Evolutionary conservation across 331 rosid species (phyloP), one percentile per base, ranked within the genome.

Genomic region (Quercus tomentella): DNA sequence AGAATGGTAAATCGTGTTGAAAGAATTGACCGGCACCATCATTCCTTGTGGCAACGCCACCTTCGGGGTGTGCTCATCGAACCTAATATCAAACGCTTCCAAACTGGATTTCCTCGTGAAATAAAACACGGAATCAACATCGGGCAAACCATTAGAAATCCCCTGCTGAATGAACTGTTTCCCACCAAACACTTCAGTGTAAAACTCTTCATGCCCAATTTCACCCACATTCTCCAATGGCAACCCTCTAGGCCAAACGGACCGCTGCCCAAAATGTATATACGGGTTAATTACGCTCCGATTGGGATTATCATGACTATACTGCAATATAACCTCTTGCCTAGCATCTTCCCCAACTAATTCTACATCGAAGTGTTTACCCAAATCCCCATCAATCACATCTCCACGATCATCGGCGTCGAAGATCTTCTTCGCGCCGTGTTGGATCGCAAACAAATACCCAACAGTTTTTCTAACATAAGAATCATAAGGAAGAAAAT

Each of bases 221-320:
- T 89, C 99, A 63, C 99, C 99, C 0, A 89, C 99, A 52, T 91
- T 93, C 79, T 93, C 99, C 89, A 96, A 82, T 0, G 99, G 99
- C 84, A 96, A 72, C 26, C 99, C 99, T 79, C 99, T 88, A 33
- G 99, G 99, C 99, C 99, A 96, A 69, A 96, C 97, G 0, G 99
- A 93, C 65, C 99, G 87, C 78, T 96, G 99, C 78, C 99, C 99
- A 51, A 96, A 96, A 87, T 96, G 99, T 49, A 96, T 85, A 80
- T 96, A 96, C 0, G 99, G 99, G 78, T 96, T 96, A 28, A 89
- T 90, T 37, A 91, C 85, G 0, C 93, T 90, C 81, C 98, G 82
- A 70, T 96, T 96, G 0, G 96, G 94, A 75, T 93, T 93, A 33
- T 93, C 97, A 82, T 96, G 96, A 78, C 93, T 96, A 72, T 88